Conservation (phyloP, 768 basidiomycete species). For the Suillus plorans region DNA sequence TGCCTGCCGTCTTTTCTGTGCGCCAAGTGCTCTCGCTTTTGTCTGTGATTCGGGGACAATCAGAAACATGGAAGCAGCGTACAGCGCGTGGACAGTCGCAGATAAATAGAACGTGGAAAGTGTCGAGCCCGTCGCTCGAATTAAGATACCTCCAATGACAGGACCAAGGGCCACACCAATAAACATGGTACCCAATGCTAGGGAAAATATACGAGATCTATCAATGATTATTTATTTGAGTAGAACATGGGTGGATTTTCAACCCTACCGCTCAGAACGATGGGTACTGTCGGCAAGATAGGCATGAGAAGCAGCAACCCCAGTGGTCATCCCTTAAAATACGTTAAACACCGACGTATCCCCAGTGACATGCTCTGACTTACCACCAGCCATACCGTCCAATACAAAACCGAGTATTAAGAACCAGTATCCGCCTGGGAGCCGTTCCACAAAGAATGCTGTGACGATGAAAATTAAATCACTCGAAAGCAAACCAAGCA, state of each 20-base stretch:
- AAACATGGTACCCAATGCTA: constrained; percentile 66
- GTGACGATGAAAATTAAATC: constrained; percentile 72
- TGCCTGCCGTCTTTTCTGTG: constrained; percentile 14
- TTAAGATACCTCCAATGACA: constrained; percentile 62
- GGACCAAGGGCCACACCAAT: constrained; percentile 80
- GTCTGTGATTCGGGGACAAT: constrained; percentile 81
- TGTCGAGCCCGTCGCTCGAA: constrained; percentile 51
- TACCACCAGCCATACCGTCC: constrained; percentile 75
- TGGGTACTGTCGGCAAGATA: constrained; percentile 71
- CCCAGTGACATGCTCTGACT: constrained; percentile 18
- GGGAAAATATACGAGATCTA: constrained; percentile 67
- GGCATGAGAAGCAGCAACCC: constrained; percentile 54
- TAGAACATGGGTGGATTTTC: neutral
- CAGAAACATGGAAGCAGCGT: constrained; percentile 49
- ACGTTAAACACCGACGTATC: constrained; percentile 8
- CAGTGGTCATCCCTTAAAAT: constrained; percentile 47
- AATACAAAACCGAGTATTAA: constrained; percentile 62
- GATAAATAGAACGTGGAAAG: constrained; percentile 76
- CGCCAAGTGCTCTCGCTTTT: constrained; percentile 37
- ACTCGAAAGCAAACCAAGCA: constrained; percentile 57
- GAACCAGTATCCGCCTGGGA: constrained; percentile 86
- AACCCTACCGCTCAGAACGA: constrained; percentile 49
- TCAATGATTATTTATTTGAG: constrained; percentile 7
- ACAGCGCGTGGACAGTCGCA: constrained; percentile 46
- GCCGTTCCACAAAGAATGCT: constrained; percentile 48